A percentile compares a stretch with the other conserved stretches of the same genome.
Conservation (phyloP, 2,329 filamentous ascomycete species). For the Cladosporium sp. region DNA sequence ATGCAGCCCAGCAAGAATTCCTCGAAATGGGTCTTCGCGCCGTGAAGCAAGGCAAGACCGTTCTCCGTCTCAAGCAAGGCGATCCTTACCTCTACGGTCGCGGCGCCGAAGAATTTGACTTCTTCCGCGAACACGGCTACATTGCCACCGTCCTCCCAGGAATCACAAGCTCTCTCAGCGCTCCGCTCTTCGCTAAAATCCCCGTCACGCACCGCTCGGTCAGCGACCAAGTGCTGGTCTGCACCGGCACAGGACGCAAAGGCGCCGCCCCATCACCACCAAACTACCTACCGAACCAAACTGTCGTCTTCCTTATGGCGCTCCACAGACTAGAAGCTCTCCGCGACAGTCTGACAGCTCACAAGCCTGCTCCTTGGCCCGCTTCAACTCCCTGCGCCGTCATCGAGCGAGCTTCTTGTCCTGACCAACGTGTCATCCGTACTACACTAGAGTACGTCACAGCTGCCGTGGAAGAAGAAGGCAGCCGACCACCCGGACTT, state of each 20-base stretch:
- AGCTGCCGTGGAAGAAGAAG: slow-evolving; percentile 80
- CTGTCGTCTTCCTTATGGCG: slow-evolving; percentile 92
- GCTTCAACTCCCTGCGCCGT: slow-evolving; percentile 81
- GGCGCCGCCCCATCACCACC: slow-evolving; percentile 79
- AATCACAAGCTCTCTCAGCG: slow-evolving; percentile 81
- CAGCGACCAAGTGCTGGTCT: slow-evolving; percentile 90
- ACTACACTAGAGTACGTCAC: slow-evolving; percentile 77
- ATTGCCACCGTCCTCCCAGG: slow-evolving; percentile 72
- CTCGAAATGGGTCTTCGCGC: slow-evolving; percentile 71
- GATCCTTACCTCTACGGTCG: slow-evolving; percentile 96
- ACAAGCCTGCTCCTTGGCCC: slow-evolving; percentile 44
- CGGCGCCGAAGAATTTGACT: slow-evolving; percentile 86
- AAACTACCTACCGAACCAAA: slow-evolving; percentile 69
- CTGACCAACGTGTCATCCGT: slow-evolving; percentile 87
- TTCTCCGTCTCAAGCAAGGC: slow-evolving; percentile 89
- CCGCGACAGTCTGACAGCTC: slow-evolving; percentile 63
- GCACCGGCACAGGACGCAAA: slow-evolving; percentile 91
- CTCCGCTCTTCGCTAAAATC: slow-evolving; percentile 82
- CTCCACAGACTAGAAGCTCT: slow-evolving; percentile 77
- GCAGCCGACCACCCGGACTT: slow-evolving; percentile 81
- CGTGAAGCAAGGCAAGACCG: slow-evolving; percentile 65
- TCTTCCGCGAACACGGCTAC: slow-evolving; percentile 70
- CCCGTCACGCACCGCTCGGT: slow-evolving; percentile 86
- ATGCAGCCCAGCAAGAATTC: slow-evolving; percentile 87
- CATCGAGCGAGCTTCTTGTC: slow-evolving; percentile 87